Percentiles rank a stretch among this genome's conserved stretches.
phyloP scores from a whole-genome alignment of 257 asterid species.

The Solanum microdontum region DNA sequence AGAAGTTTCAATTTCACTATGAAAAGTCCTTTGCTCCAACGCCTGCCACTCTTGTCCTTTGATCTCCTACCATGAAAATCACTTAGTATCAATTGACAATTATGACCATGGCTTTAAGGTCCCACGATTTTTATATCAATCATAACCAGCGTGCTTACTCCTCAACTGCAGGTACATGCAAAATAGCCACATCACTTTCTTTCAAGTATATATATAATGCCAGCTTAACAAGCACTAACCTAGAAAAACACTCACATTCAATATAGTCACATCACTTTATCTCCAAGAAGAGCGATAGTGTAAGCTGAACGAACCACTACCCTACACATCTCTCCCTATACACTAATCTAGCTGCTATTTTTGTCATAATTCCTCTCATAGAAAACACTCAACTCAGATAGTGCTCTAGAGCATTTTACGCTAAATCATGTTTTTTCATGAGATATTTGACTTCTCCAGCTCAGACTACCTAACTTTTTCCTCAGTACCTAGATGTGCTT shows the following conservation, averaged over 20 bases:
- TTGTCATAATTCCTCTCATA: background rate
- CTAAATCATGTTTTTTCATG: background rate
- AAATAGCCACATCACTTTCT: background rate
- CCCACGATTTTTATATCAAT: background rate
- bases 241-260: background rate
- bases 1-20: too few species aligned
- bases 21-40: background rate
- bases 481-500: background rate
- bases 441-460: background rate
- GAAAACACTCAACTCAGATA: background rate
- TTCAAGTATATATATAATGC: too few species aligned
- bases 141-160: background rate
- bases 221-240: background rate
- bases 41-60: background rate
- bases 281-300: background rate
- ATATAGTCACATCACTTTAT: background rate
- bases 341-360: background rate
- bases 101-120: background rate
- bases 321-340: background rate
- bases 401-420: background rate
- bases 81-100: background rate
- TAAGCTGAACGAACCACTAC: background rate
- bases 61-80: background rate
- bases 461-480: background rate
- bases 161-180: background rate